Evolutionary conservation across 208 protist genomes (phyloP).

Genomic region (Leishmania aethiopica): DNA sequence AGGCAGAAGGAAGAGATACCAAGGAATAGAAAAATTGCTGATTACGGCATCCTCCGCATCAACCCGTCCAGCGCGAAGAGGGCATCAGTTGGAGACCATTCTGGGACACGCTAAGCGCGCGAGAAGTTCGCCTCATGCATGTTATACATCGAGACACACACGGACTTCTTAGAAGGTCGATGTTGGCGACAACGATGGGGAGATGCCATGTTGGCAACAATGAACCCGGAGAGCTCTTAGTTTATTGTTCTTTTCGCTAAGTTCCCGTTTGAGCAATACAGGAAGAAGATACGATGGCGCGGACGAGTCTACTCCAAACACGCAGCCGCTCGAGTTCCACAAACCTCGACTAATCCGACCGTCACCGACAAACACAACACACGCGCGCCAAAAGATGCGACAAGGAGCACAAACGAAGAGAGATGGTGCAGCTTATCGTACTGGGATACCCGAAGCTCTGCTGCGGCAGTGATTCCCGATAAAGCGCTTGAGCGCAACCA

Average conservation of each 20-base stretch:
- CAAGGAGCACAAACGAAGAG: not conserved
- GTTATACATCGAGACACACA: not conserved
- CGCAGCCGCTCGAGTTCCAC: not conserved
- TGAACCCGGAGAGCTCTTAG: not conserved
- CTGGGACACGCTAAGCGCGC: not conserved
- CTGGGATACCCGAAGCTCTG: not conserved
- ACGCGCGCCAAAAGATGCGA: not conserved
- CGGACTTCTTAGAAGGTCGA: not conserved
- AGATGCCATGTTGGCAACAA: not conserved
- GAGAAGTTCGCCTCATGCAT: not conserved
- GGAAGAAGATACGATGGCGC: not conserved
- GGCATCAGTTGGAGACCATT: not conserved
- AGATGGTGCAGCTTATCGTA: not conserved
- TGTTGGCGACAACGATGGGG: not conserved
- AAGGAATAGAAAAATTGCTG: not conserved
- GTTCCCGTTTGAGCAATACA: constrained; percentile 1
- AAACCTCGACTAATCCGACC: not conserved
- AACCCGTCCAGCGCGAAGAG: not conserved
- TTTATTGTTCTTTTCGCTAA: not conserved
- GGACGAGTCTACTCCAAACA: not conserved
- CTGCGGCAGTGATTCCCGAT: not conserved
- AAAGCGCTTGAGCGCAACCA: not conserved
- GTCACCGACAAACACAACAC: not conserved
- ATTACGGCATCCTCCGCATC: not conserved
- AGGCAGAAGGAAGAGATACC: not conserved